A percentile compares a stretch with the other conserved stretches of the same genome.
These are phyloP conservation scores for Aureobasidium sp. DNA, from an alignment of 2,329 filamentous ascomycete genomes.

Conservation along the genomic window DNA sequence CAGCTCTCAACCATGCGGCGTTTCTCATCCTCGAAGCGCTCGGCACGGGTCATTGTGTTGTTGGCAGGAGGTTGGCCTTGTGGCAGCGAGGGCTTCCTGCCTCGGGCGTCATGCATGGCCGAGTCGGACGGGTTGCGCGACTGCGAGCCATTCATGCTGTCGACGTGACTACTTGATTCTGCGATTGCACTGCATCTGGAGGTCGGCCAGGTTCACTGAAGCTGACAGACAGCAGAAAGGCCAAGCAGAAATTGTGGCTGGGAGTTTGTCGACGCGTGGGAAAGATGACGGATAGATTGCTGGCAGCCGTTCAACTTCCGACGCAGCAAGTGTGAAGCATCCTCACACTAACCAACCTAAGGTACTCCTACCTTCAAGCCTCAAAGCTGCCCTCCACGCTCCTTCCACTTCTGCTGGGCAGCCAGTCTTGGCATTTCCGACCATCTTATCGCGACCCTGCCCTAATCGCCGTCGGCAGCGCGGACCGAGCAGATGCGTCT, in stretches of 20 bases:
- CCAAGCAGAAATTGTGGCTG: not conserved
- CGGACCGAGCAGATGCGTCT: constrained; percentile 5
- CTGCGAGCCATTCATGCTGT: constrained; percentile 19
- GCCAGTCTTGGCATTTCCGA: not conserved
- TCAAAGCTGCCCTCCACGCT: not conserved
- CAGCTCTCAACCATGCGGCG: constrained; percentile 88
- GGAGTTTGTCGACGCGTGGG: not conserved
- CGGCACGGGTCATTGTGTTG: constrained; percentile 49
- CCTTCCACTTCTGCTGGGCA: not conserved
- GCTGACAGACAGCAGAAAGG: not conserved
- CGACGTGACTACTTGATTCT: constrained; percentile 1
- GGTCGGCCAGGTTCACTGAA: not conserved
- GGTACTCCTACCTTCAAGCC: not conserved
- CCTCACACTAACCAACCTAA: not conserved
- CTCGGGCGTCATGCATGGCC: constrained; percentile 11
- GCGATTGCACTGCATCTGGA: constrained; percentile 5
- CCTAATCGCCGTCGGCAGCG: constrained; percentile 2
- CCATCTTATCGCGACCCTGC: not conserved
- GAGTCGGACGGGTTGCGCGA: constrained; percentile 15
- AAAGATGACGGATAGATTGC: constrained; percentile 11
- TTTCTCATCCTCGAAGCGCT: constrained; percentile 96
- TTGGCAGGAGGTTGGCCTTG: not conserved
- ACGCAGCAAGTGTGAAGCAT: not conserved
- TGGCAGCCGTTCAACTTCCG: not conserved
- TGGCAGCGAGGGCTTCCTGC: not conserved